These are phyloP conservation scores for Dichotomopilus funicola DNA, from an alignment of 2,329 filamentous ascomycete species.

Conservation along the genomic window DNA sequence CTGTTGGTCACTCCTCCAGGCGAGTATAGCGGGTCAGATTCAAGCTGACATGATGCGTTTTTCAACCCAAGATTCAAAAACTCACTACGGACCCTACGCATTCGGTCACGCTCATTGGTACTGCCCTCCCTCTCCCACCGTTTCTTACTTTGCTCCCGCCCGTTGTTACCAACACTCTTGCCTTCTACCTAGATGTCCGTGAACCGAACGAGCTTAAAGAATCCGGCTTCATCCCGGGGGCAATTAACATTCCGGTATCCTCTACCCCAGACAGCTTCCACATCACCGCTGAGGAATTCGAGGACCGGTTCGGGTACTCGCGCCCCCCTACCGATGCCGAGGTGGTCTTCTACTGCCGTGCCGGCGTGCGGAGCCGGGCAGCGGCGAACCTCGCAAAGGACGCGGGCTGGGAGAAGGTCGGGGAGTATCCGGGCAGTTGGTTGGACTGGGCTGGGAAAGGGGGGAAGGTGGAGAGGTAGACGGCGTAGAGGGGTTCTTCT, in stretches of 20 bases:
- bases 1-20: conserved; percentile 24
- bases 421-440: conserved; percentile 71
- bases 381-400: conserved; percentile 71
- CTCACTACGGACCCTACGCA: conserved; percentile 27
- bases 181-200: conserved; percentile 52
- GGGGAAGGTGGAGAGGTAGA: conserved; percentile 52
- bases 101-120: conserved; percentile 43
- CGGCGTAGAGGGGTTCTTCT: not conserved
- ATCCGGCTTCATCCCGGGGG: conserved; percentile 69
- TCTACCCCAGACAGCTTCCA: conserved; percentile 74
- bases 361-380: conserved; percentile 73
- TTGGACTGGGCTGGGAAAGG: conserved; percentile 73
- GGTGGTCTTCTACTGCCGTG: conserved; percentile 87
- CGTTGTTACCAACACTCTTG: not conserved
- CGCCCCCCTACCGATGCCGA: conserved; percentile 52
- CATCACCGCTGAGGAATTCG: conserved; percentile 70
- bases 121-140: conserved; percentile 2
- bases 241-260: conserved; percentile 75
- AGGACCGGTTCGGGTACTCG: conserved; percentile 70
- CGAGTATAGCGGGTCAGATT: not conserved
- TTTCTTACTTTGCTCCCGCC: not conserved
- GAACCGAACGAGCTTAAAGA: conserved; percentile 60
- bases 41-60: not conserved
- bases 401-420: conserved; percentile 66
- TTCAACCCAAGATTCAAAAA: conserved; percentile 33